phyloP scores from a whole-genome alignment of 2,329 filamentous ascomycete genomes.

The Penicillium sp. region DNA sequence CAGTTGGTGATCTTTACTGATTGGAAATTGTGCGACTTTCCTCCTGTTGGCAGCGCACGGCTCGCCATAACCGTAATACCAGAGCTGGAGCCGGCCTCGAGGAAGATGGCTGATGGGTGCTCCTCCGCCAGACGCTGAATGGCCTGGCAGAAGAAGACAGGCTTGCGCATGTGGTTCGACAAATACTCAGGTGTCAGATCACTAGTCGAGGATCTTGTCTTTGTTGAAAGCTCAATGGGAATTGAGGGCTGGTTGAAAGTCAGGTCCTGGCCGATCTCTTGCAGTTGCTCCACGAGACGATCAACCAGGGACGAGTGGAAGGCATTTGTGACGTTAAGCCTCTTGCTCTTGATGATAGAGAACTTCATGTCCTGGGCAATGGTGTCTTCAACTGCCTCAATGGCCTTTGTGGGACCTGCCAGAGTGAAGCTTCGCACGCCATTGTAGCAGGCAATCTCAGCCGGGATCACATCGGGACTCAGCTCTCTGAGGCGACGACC shows the following conservation, averaged over 20 bases:
- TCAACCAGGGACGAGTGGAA: slow-evolving; percentile 52
- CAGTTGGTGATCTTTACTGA: slow-evolving; percentile 16
- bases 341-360: slow-evolving; percentile 34
- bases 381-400: slow-evolving; percentile 30
- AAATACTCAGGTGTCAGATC: slow-evolving; percentile 31
- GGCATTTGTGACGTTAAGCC: slow-evolving; percentile 49
- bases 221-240: slow-evolving; percentile 20
- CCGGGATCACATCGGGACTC: background rate
- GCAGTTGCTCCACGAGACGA: slow-evolving; percentile 28
- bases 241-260: slow-evolving; percentile 38
- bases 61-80: slow-evolving; percentile 32
- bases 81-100: slow-evolving; percentile 47
- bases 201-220: slow-evolving; percentile 1
- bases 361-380: background rate
- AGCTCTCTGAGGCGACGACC: background rate
- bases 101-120: slow-evolving; percentile 32
- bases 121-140: slow-evolving; percentile 40
- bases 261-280: slow-evolving; percentile 28
- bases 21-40: slow-evolving; percentile 10
- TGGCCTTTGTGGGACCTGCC: slow-evolving; percentile 38
- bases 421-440: slow-evolving; percentile 47
- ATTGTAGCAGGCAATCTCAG: slow-evolving; percentile 53
- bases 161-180: slow-evolving; percentile 43
- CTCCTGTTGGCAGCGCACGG: slow-evolving; percentile 22
- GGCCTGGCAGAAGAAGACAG: slow-evolving; percentile 52